Percentiles rank a stretch among this genome's conserved stretches.
phyloP scores from a whole-genome alignment of 768 basidiomycete species.

The Russula compacta region DNA sequence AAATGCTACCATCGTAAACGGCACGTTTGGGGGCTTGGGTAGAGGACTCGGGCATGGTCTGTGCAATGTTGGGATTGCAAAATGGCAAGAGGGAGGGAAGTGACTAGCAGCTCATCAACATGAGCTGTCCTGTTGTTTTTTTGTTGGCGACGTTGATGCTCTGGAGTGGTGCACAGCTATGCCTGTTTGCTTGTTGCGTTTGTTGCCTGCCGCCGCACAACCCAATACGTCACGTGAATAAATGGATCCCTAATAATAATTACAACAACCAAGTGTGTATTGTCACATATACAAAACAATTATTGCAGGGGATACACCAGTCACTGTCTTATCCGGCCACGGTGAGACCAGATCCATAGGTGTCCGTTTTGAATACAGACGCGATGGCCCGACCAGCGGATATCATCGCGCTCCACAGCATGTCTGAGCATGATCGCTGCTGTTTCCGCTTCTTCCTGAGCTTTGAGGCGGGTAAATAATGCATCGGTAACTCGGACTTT shows the following conservation, averaged over 20 bases:
- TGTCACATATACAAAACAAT: neutral
- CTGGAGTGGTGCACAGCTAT: neutral
- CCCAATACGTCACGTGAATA: slow-evolving; percentile 10
- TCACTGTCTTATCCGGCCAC: neutral
- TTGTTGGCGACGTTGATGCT: neutral
- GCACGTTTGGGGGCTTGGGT: slow-evolving; percentile 36
- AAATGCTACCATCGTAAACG: slow-evolving; percentile 42
- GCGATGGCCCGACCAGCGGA: slow-evolving; percentile 10
- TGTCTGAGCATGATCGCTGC: slow-evolving; percentile 11
- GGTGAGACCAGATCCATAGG: neutral
- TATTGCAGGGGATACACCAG: neutral
- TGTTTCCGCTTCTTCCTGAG: slow-evolving; percentile 12
- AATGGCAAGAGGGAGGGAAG: neutral
- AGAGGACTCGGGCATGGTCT: slow-evolving; percentile 14
- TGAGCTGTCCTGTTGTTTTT: neutral
- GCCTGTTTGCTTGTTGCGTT: neutral
- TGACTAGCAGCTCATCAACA: slow-evolving; percentile 1
- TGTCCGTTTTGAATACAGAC: slow-evolving; percentile 4
- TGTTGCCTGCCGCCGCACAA: neutral
- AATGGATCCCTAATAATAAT: neutral
- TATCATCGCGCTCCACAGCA: slow-evolving; percentile 10
- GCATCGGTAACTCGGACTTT: slow-evolving; percentile 13
- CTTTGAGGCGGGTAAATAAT: slow-evolving; percentile 7
- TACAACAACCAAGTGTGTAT: neutral
- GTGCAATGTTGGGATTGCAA: slow-evolving; percentile 8